Conservation (phyloP, 148 eudicot species). For the Heliamphora exappendiculata region DNA sequence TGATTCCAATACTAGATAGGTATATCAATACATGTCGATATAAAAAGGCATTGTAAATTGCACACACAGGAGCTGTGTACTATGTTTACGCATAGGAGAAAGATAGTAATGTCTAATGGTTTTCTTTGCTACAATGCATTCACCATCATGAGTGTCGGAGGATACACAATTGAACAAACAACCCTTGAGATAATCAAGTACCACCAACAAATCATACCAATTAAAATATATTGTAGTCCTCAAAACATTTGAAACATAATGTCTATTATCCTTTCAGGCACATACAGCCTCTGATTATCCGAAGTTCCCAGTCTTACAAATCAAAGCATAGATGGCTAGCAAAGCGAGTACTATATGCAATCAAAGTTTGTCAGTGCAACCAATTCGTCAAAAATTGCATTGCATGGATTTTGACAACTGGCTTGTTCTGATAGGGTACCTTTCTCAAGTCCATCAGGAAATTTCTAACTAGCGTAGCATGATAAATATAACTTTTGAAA, state of each 20-base stretch:
- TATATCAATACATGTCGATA: not conserved
- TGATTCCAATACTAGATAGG: not conserved
- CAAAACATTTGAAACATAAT: not conserved
- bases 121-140: not conserved
- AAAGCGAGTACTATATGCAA: not conserved
- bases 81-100: no score
- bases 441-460: no score
- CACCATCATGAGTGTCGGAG: not conserved
- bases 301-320: not conserved
- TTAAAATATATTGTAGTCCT: not conserved
- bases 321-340: not conserved
- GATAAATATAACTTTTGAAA: no score
- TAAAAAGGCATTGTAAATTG: not conserved
- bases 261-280: not conserved
- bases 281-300: not conserved
- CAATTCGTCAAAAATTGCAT: no score
- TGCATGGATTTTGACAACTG: no score
- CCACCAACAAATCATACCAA: not conserved
- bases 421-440: no score
- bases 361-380: not conserved
- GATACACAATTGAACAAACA: not conserved
- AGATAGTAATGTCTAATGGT: not conserved
- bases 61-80: no score
- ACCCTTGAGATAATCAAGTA: not conserved
- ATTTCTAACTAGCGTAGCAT: no score